phyloP scores from a whole-genome alignment of 352 stramenopile genomes.

The Globisporangium uncinulatum region DNA sequence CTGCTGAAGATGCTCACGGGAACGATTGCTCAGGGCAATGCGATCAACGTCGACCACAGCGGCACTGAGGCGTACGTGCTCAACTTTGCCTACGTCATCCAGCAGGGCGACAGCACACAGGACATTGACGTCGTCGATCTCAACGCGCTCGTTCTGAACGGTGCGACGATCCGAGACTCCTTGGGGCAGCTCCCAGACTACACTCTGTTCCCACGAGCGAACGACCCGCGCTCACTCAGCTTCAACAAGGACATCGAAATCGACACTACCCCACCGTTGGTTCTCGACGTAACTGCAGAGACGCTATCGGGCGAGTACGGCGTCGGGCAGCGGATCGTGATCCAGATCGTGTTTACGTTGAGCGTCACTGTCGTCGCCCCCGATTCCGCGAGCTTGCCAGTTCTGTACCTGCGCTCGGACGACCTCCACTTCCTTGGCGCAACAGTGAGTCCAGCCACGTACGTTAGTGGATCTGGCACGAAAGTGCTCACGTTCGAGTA shows the following conservation, averaged over 20 bases:
- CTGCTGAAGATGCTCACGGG: conserved; percentile 38
- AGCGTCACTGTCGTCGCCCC: conserved; percentile 31
- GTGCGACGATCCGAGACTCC: conserved; percentile 31
- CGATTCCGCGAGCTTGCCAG: conserved; percentile 11
- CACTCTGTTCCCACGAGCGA: conserved; percentile 35
- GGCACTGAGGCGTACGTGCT: conserved; percentile 29
- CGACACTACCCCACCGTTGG: conserved; percentile 35
- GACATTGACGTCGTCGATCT: conserved; percentile 37
- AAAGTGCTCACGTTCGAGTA: conserved; percentile 51
- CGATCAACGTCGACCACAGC: conserved; percentile 48
- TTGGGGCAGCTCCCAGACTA: conserved; percentile 42
- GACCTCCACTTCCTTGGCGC: conserved; percentile 46
- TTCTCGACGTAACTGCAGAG: conserved; percentile 35
- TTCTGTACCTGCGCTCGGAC: conserved; percentile 38
- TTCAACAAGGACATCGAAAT: conserved; percentile 57
- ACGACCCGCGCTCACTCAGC: conserved; percentile 40
- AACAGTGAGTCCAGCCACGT: conserved; percentile 33
- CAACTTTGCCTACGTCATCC: conserved; percentile 50
- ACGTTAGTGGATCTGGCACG: conserved; percentile 47
- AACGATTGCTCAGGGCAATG: conserved; percentile 28
- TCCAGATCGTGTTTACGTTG: conserved; percentile 48
- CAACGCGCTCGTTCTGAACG: conserved; percentile 41
- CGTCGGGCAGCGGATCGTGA: conserved; percentile 37
- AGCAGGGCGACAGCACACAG: conserved; percentile 22
- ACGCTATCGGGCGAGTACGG: conserved; percentile 56